Base-by-base conservation (phyloP, 2,329 filamentous ascomycete genomes). In the Penicillium aurantiogriseum region DNA sequence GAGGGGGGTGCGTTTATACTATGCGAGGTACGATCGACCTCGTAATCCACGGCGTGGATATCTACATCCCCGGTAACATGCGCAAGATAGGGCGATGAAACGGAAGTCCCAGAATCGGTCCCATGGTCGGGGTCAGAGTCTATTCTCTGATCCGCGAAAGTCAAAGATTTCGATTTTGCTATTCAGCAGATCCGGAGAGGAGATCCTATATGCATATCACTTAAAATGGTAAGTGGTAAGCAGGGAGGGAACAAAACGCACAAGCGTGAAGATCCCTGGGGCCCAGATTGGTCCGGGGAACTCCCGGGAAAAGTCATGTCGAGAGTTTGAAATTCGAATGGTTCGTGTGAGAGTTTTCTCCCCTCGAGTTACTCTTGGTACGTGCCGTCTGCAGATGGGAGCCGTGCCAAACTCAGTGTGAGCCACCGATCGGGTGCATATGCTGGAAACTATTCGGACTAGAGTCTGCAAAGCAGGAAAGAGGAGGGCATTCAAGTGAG, bases 311-410 rank as follows among this genome's bases (percentile, higher is more conserved):
- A 27, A 38, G 17, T 27, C 21, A 11, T 11, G 31, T 51, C 38
- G 15, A 52, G 50, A 38, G 56, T 60, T 60, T 51, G 53, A 33
- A 59, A 48, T 47, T 56, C 23, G 27, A 65, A 61, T 61, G 56
- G 63, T 66, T 66, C 60, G 53, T 66, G 56, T 47, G 44, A 60
- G 51, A 45, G 51, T 23, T 40, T 58, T 58, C 51, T 43, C 25
- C 54, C 47, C 47, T 63, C 57, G 39, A 63, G 51, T 52, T 42
- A 47, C 40, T 59, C 40, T 29, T 57, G 56, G 57, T 61, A 57
- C 63, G 60, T 62, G 62, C 57, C 23, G 33, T 45, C 56, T 65
- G 63, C 62, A 64, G 43, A 58, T 55, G 59, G 29, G 62, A 63
- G 64, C 57, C 57, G 48, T 58, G 59, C 54, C 54, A 61, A 55